Conservation (phyloP, 1,139 yeast genomes). For the Pichia terricola region DNA sequence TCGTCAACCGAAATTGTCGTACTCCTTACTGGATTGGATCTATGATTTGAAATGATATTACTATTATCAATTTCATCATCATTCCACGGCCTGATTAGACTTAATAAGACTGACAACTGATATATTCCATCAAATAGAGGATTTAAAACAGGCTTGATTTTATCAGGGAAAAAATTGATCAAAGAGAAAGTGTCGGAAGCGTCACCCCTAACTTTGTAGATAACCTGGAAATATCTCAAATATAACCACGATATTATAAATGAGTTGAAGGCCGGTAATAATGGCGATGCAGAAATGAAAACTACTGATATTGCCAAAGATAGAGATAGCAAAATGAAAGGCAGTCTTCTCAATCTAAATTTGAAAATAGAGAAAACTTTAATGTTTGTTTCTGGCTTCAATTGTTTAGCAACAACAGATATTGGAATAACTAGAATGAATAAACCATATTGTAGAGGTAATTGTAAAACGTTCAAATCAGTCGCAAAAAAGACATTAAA, state of each 20-base stretch:
- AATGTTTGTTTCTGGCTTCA: conserved; percentile 81
- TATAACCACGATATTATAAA: conserved; percentile 67
- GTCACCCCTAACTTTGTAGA: conserved; percentile 45
- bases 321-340: conserved; percentile 45
- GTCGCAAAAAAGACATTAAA: conserved; percentile 27
- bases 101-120: conserved; percentile 43
- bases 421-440: conserved; percentile 65
- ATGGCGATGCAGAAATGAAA: conserved; percentile 37
- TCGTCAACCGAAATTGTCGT: neutral
- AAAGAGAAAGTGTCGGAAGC: conserved; percentile 85
- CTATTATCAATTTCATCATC: conserved; percentile 66
- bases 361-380: conserved; percentile 58
- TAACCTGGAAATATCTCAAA: conserved; percentile 58
- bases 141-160: conserved; percentile 41
- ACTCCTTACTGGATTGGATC: neutral
- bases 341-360: conserved; percentile 65
- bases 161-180: conserved; percentile 70
- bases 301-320: conserved; percentile 38
- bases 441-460: conserved; percentile 46
- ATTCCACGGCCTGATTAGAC: conserved; percentile 56
- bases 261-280: conserved; percentile 55
- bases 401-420: conserved; percentile 77
- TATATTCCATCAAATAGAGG: conserved; percentile 48
- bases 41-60: conserved; percentile 31
- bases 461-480: conserved; percentile 24